Base-by-base conservation (phyloP, 2,329 filamentous ascomycete species). In the Alternaria sp. region DNA sequence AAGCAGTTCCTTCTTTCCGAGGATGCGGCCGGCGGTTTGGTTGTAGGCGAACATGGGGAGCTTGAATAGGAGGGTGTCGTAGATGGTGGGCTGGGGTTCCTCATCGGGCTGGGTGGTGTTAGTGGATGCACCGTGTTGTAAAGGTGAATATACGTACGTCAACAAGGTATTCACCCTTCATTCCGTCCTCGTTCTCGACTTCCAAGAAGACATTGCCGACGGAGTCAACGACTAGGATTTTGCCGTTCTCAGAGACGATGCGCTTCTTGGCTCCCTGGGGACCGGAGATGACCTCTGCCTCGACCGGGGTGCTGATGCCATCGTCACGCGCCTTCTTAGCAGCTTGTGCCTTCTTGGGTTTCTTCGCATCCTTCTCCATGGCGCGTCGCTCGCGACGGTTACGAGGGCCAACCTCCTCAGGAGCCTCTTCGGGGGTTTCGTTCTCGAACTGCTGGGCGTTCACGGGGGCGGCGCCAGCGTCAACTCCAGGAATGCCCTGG, bases 201-300 rank as follows among this genome's bases (percentile, higher is more conserved):
- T 98, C 94, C n/a, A 99, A 85, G 77, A 93, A 99, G 12, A 99
- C 96, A 72, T 97, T 93, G 26, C 96, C 96, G 10, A 91, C 84
- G 1, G 92, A 93, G 81, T 99, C 95, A 5, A 99, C 96, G 59
- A 99, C 90, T 40, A 99, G 84, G 1, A 97, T 86, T 84, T 98
- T 99, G 70, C 96, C 96, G 73, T 99, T 99, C 84, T 97, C 91
- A 3, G 94, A 95, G 25, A 94, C 88, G 15, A 98, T 93, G 36
- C 93, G 87, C 85, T 95, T 97, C 82, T 93, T 93, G 32, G 91
- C 86, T 19, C 94, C 93, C 40, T 89, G 87, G 2, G 92, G 88
- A 11, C 89, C 88, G 57, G 85, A 80, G 6, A 83, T 79, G 73
- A 81, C 77, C 66, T 82, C 81, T 66, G 80, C 82, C 53, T 85